phyloP scores from a whole-genome alignment of 306 rosid genomes.

The Abrus pulchellus region DNA sequence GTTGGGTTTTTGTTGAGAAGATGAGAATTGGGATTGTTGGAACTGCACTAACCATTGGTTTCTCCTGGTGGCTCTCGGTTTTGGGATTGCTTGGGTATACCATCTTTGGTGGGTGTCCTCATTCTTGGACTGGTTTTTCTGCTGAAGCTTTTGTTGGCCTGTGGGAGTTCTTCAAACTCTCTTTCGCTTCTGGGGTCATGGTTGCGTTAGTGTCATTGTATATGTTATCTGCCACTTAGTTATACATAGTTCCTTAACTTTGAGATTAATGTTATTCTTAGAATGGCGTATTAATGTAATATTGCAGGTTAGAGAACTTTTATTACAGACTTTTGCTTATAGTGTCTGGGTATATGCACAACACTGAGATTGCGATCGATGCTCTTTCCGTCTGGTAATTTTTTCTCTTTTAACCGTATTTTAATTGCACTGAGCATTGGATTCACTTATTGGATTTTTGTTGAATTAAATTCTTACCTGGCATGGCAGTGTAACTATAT shows the following conservation, averaged over 20 bases:
- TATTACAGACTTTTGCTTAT: constrained; percentile 67
- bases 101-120: constrained; percentile 66
- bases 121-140: constrained; percentile 78
- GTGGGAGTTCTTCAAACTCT: constrained; percentile 75
- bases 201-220: constrained; percentile 59
- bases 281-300: constrained; percentile 28
- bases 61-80: constrained; percentile 75
- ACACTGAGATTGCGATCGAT: constrained; percentile 64
- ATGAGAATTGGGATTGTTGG: constrained; percentile 63
- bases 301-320: constrained; percentile 76
- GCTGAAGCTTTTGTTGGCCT: constrained; percentile 69
- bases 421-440: neutral
- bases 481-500: constrained; percentile 66
- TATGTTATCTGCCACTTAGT: neutral
- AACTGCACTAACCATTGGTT: constrained; percentile 63
- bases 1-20: constrained; percentile 64
- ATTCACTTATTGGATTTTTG: constrained; percentile 1
- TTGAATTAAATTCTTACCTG: constrained; percentile 18
- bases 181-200: constrained; percentile 79
- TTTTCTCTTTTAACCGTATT: neutral
- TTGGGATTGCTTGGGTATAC: constrained; percentile 58
- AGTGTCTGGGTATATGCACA: constrained; percentile 65
- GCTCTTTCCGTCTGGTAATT: constrained; percentile 76
- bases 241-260: neutral
- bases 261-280: constrained; percentile 10